Percentiles rank a stretch among this genome's conserved stretches.
Evolutionary conservation across 345 rosid genomes (phyloP).

Genomic region (Hibiscus tridactylites): DNA sequence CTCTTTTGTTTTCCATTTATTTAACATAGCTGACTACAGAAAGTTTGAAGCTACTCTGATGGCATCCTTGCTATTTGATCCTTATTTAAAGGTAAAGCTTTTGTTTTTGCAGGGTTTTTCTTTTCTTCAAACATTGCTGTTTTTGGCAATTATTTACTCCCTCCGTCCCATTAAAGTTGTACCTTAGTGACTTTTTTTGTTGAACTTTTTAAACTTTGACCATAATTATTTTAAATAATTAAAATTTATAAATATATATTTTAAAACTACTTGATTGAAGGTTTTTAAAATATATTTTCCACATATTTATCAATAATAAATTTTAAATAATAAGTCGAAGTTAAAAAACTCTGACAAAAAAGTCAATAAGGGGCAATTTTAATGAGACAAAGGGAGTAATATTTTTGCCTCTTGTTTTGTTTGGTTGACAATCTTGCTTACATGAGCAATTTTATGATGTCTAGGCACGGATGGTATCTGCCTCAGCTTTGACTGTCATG

Average conservation of each 20-base stretch:
- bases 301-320: no score
- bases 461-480: slow-evolving; percentile 76
- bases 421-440: slow-evolving; percentile 7
- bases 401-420: not conserved
- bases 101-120: not conserved
- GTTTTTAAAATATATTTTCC: no score
- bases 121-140: not conserved
- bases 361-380: no score
- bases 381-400: no score
- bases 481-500: slow-evolving; percentile 70
- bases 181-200: no score
- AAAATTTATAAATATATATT: no score
- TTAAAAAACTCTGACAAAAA: no score
- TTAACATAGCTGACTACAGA: slow-evolving; percentile 37
- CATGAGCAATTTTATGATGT: slow-evolving; percentile 22
- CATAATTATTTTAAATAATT: no score
- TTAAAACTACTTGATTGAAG: no score
- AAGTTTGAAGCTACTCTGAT: slow-evolving; percentile 74
- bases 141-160: not conserved
- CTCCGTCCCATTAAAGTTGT: no score
- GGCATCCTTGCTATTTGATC: slow-evolving; percentile 84
- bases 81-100: slow-evolving; percentile 62
- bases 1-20: slow-evolving; percentile 12
- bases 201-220: no score
- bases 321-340: no score